Percentiles rank a stretch among this genome's conserved stretches.
These are phyloP conservation scores for Murraya paniculata DNA, from an alignment of 345 rosid species.

Conservation along the genomic window DNA sequence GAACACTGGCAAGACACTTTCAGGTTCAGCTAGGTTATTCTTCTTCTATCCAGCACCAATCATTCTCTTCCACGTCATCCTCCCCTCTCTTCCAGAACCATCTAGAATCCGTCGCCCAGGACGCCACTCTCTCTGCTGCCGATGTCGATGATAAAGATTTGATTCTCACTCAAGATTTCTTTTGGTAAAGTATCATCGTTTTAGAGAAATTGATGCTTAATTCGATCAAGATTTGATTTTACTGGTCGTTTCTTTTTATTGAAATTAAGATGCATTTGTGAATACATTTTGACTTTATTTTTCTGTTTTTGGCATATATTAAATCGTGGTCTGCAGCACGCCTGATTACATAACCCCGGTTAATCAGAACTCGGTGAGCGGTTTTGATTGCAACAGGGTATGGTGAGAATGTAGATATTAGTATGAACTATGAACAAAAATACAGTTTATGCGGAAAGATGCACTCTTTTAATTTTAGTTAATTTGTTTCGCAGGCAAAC, in stretches of 20 bases:
- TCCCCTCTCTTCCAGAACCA: slow-evolving; percentile 38
- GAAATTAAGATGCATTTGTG: background rate
- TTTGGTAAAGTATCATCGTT: slow-evolving; percentile 49
- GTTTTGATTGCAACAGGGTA: slow-evolving; percentile 69
- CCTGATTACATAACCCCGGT: slow-evolving; percentile 96
- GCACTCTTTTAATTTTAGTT: background rate
- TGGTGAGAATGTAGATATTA: background rate
- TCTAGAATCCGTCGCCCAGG: slow-evolving; percentile 42
- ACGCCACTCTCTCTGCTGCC: slow-evolving; percentile 21
- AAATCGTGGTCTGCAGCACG: slow-evolving; percentile 54
- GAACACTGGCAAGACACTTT: slow-evolving; percentile 39
- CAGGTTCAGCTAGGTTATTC: slow-evolving; percentile 44
- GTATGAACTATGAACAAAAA: background rate
- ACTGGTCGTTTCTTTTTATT: background rate
- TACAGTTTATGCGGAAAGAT: background rate
- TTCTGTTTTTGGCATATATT: background rate
- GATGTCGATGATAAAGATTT: slow-evolving; percentile 55
- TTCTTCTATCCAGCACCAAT: slow-evolving; percentile 30
- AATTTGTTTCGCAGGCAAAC: slow-evolving; percentile 52
- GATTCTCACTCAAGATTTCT: slow-evolving; percentile 95
- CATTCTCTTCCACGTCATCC: slow-evolving; percentile 30
- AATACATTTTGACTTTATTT: background rate
- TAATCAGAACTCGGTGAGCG: slow-evolving; percentile 55
- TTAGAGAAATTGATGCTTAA: background rate
- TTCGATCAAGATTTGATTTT: background rate